Conservation (phyloP, 2,329 filamentous ascomycete genomes). For the Plectosphaerella plurivora region DNA sequence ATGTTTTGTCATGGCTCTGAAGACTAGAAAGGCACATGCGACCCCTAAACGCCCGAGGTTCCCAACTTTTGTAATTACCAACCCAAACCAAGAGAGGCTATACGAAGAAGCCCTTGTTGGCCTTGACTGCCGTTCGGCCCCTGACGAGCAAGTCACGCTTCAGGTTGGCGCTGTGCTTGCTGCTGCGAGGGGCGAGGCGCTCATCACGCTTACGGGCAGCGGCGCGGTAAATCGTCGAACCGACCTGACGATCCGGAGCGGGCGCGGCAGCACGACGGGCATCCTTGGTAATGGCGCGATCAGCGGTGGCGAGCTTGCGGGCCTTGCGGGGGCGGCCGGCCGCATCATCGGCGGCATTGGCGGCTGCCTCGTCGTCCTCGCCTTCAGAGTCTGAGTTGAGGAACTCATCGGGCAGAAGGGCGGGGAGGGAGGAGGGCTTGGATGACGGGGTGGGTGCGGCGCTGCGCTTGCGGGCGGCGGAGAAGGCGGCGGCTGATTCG, state of each 20-base stretch:
- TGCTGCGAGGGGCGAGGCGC: slow-evolving; percentile 43
- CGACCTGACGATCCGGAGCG: slow-evolving; percentile 41
- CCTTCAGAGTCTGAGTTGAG: slow-evolving; percentile 43
- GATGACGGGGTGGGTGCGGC: neutral
- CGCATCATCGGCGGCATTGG: slow-evolving; percentile 17
- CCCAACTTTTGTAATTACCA: no score
- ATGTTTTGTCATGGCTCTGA: no score
- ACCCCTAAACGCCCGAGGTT: no score
- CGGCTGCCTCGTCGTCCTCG: slow-evolving; percentile 27
- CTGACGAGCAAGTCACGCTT: slow-evolving; percentile 43
- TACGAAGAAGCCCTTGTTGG: slow-evolving; percentile 40
- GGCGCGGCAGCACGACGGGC: slow-evolving; percentile 15
- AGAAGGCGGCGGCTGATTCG: slow-evolving; percentile 2
- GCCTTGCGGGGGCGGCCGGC: slow-evolving; percentile 28
- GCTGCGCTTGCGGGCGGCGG: neutral
- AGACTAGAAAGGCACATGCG: neutral
- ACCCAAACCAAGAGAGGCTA: slow-evolving; percentile 2
- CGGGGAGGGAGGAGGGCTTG: slow-evolving; percentile 24
- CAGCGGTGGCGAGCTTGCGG: slow-evolving; percentile 37
- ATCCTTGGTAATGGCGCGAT: slow-evolving; percentile 30
- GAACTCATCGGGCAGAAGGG: slow-evolving; percentile 48
- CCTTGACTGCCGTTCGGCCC: slow-evolving; percentile 29
- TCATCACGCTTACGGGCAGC: slow-evolving; percentile 33
- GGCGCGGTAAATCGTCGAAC: slow-evolving; percentile 50
- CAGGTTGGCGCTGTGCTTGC: slow-evolving; percentile 33